These are phyloP conservation scores for Diaporthe aspalathi DNA, from an alignment of 2,329 filamentous ascomycete species.

Conservation along the genomic window DNA sequence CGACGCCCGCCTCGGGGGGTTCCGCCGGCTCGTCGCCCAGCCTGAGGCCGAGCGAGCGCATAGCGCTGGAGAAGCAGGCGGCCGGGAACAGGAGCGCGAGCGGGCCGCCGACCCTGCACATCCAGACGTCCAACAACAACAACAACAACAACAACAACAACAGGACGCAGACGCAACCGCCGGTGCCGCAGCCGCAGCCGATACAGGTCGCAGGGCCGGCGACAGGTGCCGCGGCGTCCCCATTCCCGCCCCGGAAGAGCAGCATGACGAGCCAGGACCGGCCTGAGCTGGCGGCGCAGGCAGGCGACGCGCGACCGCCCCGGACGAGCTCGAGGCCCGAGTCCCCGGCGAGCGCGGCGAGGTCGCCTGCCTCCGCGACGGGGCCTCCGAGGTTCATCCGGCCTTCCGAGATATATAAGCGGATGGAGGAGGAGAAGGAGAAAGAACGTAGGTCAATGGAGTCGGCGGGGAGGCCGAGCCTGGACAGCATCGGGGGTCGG, in stretches of 20 bases:
- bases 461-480: constrained; percentile 62
- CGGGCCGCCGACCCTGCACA: constrained; percentile 42
- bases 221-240: constrained; percentile 46
- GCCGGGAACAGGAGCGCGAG: constrained; percentile 40
- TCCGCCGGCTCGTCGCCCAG: constrained; percentile 34
- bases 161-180: constrained; percentile 22
- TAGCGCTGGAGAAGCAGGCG: constrained; percentile 38
- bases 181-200: too few species aligned
- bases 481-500: constrained; percentile 60
- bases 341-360: constrained; percentile 52
- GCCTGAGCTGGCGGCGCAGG: constrained; percentile 44
- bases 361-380: constrained; percentile 51
- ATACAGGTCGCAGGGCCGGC: constrained; percentile 23
- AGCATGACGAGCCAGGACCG: constrained; percentile 64
- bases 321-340: constrained; percentile 49
- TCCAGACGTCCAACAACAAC: constrained; percentile 42
- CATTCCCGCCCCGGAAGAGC: constrained; percentile 71
- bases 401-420: constrained; percentile 82
- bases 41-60: constrained; percentile 38
- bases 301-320: constrained; percentile 31
- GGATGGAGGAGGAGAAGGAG: constrained; percentile 74
- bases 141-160: too few species aligned
- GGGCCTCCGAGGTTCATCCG: constrained; percentile 74
- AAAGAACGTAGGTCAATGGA: constrained; percentile 68
- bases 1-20: constrained; percentile 32